Percentiles rank a stretch among this genome's conserved stretches.
phyloP scores from a whole-genome alignment of 202 grass and related monocot genomes.

The Saccharum hybrid region DNA sequence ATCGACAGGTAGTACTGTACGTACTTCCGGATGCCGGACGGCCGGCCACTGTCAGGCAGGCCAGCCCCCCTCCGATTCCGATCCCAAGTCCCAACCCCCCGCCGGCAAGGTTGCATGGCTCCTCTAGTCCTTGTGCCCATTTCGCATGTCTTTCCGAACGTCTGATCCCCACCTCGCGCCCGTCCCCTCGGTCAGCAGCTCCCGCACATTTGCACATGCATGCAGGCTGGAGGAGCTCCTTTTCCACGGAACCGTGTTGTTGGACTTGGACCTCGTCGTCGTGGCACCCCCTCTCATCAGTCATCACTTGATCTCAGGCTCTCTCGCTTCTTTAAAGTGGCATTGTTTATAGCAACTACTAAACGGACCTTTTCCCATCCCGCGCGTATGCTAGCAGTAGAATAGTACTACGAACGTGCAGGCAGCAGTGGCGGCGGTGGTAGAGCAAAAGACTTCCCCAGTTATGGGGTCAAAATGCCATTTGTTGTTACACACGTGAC shows the following conservation, averaged over 20 bases:
- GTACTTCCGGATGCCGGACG: not conserved
- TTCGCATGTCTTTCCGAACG: constrained; percentile 30
- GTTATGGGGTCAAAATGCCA: not conserved
- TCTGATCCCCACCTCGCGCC: not conserved
- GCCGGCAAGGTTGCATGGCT: constrained; percentile 45
- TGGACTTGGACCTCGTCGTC: not conserved
- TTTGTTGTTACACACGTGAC: not conserved
- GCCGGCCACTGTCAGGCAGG: too few relatives aligned
- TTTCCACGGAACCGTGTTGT: not conserved
- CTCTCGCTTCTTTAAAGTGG: not conserved
- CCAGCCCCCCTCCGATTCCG: not conserved
- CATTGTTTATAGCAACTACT: not conserved
- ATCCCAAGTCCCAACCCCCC: not conserved
- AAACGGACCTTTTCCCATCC: not conserved
- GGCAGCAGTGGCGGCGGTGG: not conserved
- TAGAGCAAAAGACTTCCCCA: not conserved
- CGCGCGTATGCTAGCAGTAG: not conserved
- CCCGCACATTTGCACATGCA: constrained; percentile 6
- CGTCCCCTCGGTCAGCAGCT: not conserved
- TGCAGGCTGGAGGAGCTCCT: constrained; percentile 7
- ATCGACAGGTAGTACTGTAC: not conserved
- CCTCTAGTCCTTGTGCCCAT: not conserved
- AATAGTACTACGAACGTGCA: not conserved
- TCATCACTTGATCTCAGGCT: constrained; percentile 16
- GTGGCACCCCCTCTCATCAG: constrained; percentile 15